Evolutionary conservation across 2,329 filamentous ascomycete species (phyloP).

Genomic region (Cladosporium sphaerospermum): DNA sequence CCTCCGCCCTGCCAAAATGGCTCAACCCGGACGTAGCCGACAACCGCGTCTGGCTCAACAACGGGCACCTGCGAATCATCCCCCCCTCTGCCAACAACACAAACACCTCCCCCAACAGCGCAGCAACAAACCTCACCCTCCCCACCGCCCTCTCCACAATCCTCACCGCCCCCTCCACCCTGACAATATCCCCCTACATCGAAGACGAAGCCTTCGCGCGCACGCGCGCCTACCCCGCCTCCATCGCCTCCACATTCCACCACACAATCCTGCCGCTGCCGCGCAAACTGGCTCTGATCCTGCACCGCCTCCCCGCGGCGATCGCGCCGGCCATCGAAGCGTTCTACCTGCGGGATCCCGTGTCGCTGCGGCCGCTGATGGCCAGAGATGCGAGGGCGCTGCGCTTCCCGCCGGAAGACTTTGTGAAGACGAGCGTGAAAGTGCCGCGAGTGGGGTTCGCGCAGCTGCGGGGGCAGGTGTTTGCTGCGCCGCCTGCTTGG

Average conservation of each 20-base stretch:
- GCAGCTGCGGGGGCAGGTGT: conserved; percentile 81
- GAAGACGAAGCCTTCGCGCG: conserved; percentile 90
- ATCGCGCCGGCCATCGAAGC: conserved; percentile 81
- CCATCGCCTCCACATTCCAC: conserved; percentile 71
- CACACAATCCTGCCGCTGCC: conserved; percentile 68
- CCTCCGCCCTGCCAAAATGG: conserved; percentile 81
- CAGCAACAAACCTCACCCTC: conserved; percentile 47
- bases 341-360: conserved; percentile 84
- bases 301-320: conserved; percentile 68
- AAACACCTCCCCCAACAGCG: conserved; percentile 20
- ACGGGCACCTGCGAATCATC: conserved; percentile 69
- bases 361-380: conserved; percentile 63
- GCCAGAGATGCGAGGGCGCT: conserved; percentile 49
- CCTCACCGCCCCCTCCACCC: conserved; percentile 46
- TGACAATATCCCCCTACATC: conserved; percentile 67
- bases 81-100: conserved; percentile 37
- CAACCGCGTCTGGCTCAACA: conserved; percentile 83
- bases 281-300: conserved; percentile 70
- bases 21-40: conserved; percentile 83
- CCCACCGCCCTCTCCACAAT: conserved; percentile 60
- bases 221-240: conserved; percentile 72
- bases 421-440: conserved; percentile 69
- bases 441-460: conserved; percentile 90
- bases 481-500: conserved; percentile 58
- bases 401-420: conserved; percentile 67